Base-by-base conservation (phyloP, 1,139 yeast genomes). In the Suhomyces wounanorum region DNA sequence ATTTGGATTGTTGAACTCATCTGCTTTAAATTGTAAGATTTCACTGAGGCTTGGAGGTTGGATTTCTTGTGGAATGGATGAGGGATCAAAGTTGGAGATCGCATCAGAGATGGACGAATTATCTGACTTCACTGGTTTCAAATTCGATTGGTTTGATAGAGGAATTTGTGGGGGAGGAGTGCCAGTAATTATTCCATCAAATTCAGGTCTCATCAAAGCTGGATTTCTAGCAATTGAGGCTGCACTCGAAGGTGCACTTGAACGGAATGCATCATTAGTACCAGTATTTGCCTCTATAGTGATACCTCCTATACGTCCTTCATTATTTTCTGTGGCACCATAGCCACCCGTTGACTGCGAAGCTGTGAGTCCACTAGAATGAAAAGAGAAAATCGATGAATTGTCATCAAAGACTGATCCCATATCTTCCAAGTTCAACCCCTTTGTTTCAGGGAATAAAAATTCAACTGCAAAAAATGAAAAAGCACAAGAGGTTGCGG, bases 361-460 rank as follows among this genome's bases (percentile, higher is more conserved):
- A 17, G 28, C 30, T 11, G 43, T 16, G 9, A 54, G 54, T 11
- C 67, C 67, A 42, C 69, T 60, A 1, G 78, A 73, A 58, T 77
- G 81, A 63, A 67, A 75, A 13, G 79, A 75, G 55, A 77, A 77
- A 9, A 77, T 67, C 3, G 79, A 73, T 3, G 78, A 73, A 50
- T 62, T 66, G 48, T 65, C 69, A 51, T 65, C 69, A 46, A 65
- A 65, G 3, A 65, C 66, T n/a, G 66, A 62, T 14, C 68, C 96
- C 88, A 91, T 90, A 52, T 91, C 96, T 65, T 91, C 97, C 54
- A 91, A 76, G 40, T 87, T 84, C 43, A 90, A 82, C 7, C 97
- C 97, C 63, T 88, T 90, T 0, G 97, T 91, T 66, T 91, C 97
- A 0, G 97, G 97, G 64, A 87, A 90, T 51, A 83, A 74, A 47